These are phyloP conservation scores for Mortierella sp. DNA, from an alignment of 371 early-diverging fungal genomes.

Conservation along the genomic window DNA sequence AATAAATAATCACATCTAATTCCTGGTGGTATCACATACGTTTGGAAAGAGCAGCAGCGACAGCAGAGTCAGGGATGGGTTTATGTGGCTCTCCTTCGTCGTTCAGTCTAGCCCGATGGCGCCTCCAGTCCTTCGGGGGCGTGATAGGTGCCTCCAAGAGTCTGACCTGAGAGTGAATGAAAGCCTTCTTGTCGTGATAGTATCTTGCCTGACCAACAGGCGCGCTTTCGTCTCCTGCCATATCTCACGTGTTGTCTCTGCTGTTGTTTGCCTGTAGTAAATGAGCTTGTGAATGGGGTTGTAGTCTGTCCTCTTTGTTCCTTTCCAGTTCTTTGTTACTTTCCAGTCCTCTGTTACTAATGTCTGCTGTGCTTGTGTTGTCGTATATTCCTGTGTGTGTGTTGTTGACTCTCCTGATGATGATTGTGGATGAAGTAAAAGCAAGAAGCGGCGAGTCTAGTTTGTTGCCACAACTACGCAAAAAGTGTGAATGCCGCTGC, in stretches of 20 bases:
- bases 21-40: neutral
- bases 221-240: conserved; percentile 1
- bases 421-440: neutral
- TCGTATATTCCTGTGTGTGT: neutral
- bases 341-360: too few relatives aligned
- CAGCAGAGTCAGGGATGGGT: conserved; percentile 28
- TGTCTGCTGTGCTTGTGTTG: neutral
- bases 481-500: neutral
- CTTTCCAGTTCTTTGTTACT: neutral
- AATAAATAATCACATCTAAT: neutral
- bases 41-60: conserved; percentile 32
- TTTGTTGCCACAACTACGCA: neutral
- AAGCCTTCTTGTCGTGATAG: conserved; percentile 54
- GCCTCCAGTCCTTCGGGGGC: conserved; percentile 32
- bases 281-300: neutral
- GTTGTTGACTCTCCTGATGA: neutral
- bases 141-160: conserved; percentile 37
- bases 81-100: conserved; percentile 19
- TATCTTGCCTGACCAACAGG: conserved; percentile 41
- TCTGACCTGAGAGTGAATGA: conserved; percentile 39
- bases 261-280: neutral
- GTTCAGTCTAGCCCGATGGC: conserved; percentile 24
- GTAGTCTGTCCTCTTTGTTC: neutral
- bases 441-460: neutral
- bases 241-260: neutral